phyloP scores from a whole-genome alignment of 2,329 filamentous ascomycete genomes.

The Epichloe sp. region DNA sequence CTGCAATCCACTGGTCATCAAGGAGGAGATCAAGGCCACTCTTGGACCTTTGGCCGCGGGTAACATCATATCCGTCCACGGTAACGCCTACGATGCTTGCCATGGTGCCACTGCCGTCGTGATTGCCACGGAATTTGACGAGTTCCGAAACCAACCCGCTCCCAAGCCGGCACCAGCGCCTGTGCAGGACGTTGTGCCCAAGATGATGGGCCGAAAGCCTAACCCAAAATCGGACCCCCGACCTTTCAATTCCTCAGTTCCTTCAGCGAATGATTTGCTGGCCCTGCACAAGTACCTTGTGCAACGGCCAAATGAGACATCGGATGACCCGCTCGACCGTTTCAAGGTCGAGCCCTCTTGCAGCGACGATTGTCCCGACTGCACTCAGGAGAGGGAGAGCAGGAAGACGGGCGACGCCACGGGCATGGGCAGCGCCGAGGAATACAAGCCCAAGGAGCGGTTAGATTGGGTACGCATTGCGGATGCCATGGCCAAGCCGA shows the following conservation, averaged over 20 bases:
- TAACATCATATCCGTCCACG: slow-evolving; percentile 33
- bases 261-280: slow-evolving; percentile 33
- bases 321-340: slow-evolving; percentile 31
- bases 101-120: slow-evolving; percentile 34
- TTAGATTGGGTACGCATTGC: slow-evolving; percentile 40
- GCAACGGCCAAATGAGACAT: slow-evolving; percentile 15
- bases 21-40: slow-evolving; percentile 35
- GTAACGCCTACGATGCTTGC: slow-evolving; percentile 36
- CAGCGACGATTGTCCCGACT: slow-evolving; percentile 35
- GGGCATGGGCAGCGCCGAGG: slow-evolving; percentile 29
- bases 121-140: slow-evolving; percentile 43
- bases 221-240: slow-evolving; percentile 32
- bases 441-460: slow-evolving; percentile 32
- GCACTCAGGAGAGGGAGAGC: slow-evolving; percentile 27
- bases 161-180: slow-evolving; percentile 16
- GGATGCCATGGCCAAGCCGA: slow-evolving; percentile 36
- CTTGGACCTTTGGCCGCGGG: slow-evolving; percentile 26
- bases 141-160: slow-evolving; percentile 33
- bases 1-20: slow-evolving; percentile 37
- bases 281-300: slow-evolving; percentile 34
- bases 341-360: slow-evolving; percentile 33
- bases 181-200: slow-evolving; percentile 15
- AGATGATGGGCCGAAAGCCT: slow-evolving; percentile 23
- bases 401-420: slow-evolving; percentile 26
- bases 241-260: slow-evolving; percentile 25